Evolutionary conservation across 2,329 filamentous ascomycete species (phyloP).

Genomic region (Calonectria pseudoreteaudii): DNA sequence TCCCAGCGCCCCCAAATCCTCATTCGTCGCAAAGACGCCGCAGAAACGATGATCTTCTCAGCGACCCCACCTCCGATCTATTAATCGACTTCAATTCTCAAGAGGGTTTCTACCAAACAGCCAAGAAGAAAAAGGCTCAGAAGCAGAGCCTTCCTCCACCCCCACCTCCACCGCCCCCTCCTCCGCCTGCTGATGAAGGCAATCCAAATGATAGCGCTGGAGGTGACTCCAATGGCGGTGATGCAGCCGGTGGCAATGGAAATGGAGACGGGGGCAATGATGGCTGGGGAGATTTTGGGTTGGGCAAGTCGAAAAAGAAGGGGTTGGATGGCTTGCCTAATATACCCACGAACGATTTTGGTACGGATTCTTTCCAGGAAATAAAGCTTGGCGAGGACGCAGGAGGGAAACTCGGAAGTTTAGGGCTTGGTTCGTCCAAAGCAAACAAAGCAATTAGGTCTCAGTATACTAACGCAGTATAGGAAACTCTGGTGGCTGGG

Average conservation of each 20-base stretch:
- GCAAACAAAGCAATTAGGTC: conserved; percentile 61
- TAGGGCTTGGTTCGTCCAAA: conserved; percentile 63
- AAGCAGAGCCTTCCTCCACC: conserved; percentile 47
- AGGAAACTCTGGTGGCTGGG: conserved; percentile 57
- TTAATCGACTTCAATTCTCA: conserved; percentile 69
- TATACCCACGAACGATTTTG: conserved; percentile 53
- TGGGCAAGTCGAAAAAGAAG: conserved; percentile 55
- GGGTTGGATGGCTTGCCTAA: conserved; percentile 45
- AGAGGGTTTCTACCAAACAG: conserved; percentile 65
- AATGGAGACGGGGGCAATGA: conserved; percentile 53
- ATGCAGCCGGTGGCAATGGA: conserved; percentile 49
- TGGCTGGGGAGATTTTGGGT: conserved; percentile 45
- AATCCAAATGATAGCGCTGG: conserved; percentile 46
- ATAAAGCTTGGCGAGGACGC: conserved; percentile 73
- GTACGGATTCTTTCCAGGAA: conserved; percentile 70
- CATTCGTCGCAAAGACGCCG: conserved; percentile 37
- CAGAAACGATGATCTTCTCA: conserved; percentile 53
- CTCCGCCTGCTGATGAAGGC: conserved; percentile 39
- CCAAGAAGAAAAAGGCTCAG: conserved; percentile 68
- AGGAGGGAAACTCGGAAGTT: conserved; percentile 64
- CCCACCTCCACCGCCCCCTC: conserved; percentile 45
- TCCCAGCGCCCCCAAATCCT: conserved; percentile 36
- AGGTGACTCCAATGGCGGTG: conserved; percentile 50
- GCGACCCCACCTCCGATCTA: conserved; percentile 57
- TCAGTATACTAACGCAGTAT: conserved; percentile 72